Conservation (phyloP, 371 early-diverging fungal genomes). For the Lichtheimia hyalospora region DNA sequence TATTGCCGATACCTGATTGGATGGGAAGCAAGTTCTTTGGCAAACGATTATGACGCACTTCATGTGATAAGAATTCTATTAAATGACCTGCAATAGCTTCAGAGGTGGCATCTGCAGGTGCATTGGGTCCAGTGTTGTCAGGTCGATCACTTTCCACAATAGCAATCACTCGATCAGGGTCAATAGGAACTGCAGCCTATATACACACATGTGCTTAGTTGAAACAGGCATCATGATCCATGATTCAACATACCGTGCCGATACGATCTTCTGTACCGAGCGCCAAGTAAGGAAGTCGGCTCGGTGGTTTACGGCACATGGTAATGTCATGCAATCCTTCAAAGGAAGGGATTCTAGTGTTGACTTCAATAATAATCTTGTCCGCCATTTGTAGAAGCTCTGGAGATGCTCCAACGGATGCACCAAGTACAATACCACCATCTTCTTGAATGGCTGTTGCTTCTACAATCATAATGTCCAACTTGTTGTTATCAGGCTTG, state of each 20-base stretch:
- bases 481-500: constrained; percentile 42
- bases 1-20: constrained; percentile 58
- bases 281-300: constrained; percentile 49
- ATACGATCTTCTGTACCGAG: constrained; percentile 51
- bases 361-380: constrained; percentile 53
- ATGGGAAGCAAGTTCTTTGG: constrained; percentile 48
- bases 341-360: constrained; percentile 52
- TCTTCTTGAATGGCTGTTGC: constrained; percentile 56
- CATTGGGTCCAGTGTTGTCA: constrained; percentile 46
- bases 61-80: constrained; percentile 52
- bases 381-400: constrained; percentile 55
- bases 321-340: constrained; percentile 56
- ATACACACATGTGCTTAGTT: neutral
- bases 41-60: constrained; percentile 49
- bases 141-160: constrained; percentile 45
- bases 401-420: constrained; percentile 53
- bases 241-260: constrained; percentile 35
- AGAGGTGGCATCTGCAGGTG: constrained; percentile 43
- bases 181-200: constrained; percentile 49
- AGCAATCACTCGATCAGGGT: constrained; percentile 48
- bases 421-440: constrained; percentile 54
- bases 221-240: neutral
- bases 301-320: constrained; percentile 37
- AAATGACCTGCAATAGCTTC: constrained; percentile 47
- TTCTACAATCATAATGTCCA: constrained; percentile 54